These are phyloP conservation scores for Pythium oligandrum DNA, from an alignment of 352 stramenopile species.

Conservation along the genomic window DNA sequence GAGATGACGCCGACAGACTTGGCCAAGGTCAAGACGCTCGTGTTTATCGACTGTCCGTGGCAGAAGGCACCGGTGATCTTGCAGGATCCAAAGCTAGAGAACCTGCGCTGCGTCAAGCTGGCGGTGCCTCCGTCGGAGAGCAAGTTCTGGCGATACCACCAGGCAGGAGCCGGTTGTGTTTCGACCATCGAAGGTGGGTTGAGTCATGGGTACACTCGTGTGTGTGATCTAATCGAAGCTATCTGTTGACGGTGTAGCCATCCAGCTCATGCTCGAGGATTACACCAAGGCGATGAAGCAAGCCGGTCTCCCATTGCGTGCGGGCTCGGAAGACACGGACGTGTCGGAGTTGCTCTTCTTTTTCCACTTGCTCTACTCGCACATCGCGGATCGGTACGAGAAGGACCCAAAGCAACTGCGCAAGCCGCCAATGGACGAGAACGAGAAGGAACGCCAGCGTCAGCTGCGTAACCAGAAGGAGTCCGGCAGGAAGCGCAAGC, in stretches of 20 bases:
- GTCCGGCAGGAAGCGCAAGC: constrained; percentile 60
- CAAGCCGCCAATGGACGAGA: constrained; percentile 76
- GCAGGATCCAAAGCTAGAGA: constrained; percentile 40
- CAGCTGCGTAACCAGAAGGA: constrained; percentile 74
- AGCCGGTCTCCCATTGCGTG: constrained; percentile 25
- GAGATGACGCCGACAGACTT: constrained; percentile 59
- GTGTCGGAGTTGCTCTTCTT: constrained; percentile 77
- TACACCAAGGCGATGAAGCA: constrained; percentile 42
- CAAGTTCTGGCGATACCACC: constrained; percentile 88
- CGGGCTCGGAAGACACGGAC: constrained; percentile 28
- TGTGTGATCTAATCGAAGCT: constrained; percentile 1
- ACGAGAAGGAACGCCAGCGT: constrained; percentile 76
- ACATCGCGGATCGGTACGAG: constrained; percentile 65
- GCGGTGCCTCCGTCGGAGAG: constrained; percentile 68
- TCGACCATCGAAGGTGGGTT: constrained; percentile 85
- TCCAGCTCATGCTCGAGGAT: constrained; percentile 80
- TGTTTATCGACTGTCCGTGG: constrained; percentile 88
- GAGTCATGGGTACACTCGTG: background rate
- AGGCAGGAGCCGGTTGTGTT: constrained; percentile 77
- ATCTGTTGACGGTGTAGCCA: constrained; percentile 30
- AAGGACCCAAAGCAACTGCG: constrained; percentile 36
- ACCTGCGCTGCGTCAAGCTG: constrained; percentile 75
- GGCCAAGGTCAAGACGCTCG: constrained; percentile 48
- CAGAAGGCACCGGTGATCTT: constrained; percentile 81
- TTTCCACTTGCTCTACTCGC: constrained; percentile 70